Base-by-base conservation (phyloP, 768 basidiomycete genomes). In the Tylopilus vinaceipallidus region DNA sequence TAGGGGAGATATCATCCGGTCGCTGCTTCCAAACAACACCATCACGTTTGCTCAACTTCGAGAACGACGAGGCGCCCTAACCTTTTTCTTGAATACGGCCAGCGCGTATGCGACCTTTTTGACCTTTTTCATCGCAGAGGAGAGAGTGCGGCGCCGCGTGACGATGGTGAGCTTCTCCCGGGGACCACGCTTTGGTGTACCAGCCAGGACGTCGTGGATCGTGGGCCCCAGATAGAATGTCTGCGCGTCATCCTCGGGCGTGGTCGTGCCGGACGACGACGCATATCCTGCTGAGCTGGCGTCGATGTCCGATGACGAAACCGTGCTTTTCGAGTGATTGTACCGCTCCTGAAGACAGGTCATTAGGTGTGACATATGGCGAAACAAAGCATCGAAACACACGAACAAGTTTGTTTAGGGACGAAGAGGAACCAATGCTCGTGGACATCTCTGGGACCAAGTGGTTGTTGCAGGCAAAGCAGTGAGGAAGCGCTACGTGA, bases 241-340 rank as follows among this genome's bases (percentile, higher is more conserved):
- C 39, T 60, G 27, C 2, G 54, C 45, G 2, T 68, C 66, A 17
- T 68, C 64, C 52, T 68, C 66, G 35, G 64, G 64, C 12, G 64
- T 66, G 39, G 64, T 66, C 59, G 63, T 58, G 20, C 64, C 64
- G 42, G 64, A 68, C 37, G 66, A 66, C 38, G 64, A 66, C 0
- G 53, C 35, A 23, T 65, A 66, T 37, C 50, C 47, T 22, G 30
- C 27, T 41, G 53, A 63, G 41, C 55, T 58, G 10, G 16, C 17
- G 10, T 66, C 66, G 8, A 58, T 66, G 17, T 63, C 66, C 14
- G 56, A 53, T 9, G 66, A 50, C 19, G 56, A 44, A 8, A 54
- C 39, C 4, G 50, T 53, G 19, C n/a, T 55, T 12, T 34, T 40
- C 6, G 43, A 54, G 23, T 24, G 38, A 19, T 54, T 54, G 30